Evolutionary conservation across 345 rosid species (phyloP).

Genomic region (Clausena lansium): DNA sequence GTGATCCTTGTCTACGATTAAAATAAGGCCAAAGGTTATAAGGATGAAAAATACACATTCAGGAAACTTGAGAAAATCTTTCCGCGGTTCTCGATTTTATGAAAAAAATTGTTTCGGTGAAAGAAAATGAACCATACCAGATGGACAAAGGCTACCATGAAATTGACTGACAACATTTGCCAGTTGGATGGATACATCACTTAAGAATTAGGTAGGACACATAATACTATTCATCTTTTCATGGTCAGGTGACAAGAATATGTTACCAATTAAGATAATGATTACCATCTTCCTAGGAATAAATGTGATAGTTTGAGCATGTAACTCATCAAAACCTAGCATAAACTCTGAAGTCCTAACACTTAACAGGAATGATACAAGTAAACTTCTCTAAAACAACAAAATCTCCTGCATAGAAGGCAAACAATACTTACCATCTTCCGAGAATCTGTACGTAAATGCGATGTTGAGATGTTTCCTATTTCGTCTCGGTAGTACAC

Average conservation of each 20-base stretch:
- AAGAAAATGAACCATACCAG: conserved; percentile 1
- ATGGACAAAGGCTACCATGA: neutral
- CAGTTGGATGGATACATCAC: neutral
- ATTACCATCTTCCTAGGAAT: neutral
- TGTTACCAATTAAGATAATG: neutral
- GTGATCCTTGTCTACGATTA: neutral
- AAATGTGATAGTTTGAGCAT: neutral
- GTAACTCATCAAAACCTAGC: neutral
- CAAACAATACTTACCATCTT: conserved; percentile 37
- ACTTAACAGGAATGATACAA: neutral
- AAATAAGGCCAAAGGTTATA: neutral
- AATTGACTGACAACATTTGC: neutral
- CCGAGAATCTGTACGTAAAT: conserved; percentile 56
- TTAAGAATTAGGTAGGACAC: neutral
- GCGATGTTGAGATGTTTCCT: conserved; percentile 92
- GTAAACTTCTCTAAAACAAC: neutral
- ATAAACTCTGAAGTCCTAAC: neutral
- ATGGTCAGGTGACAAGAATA: neutral
- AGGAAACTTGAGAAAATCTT: neutral
- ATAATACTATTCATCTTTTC: neutral
- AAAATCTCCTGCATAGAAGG: neutral
- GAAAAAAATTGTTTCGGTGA: neutral
- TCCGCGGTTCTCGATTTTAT: neutral
- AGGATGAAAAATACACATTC: neutral
- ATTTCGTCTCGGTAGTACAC: conserved; percentile 94